A percentile compares a stretch with the other conserved stretches of the same genome.
Evolutionary conservation across 75 land plant genomes (phyloP).

Genomic region (Picea glauca): DNA sequence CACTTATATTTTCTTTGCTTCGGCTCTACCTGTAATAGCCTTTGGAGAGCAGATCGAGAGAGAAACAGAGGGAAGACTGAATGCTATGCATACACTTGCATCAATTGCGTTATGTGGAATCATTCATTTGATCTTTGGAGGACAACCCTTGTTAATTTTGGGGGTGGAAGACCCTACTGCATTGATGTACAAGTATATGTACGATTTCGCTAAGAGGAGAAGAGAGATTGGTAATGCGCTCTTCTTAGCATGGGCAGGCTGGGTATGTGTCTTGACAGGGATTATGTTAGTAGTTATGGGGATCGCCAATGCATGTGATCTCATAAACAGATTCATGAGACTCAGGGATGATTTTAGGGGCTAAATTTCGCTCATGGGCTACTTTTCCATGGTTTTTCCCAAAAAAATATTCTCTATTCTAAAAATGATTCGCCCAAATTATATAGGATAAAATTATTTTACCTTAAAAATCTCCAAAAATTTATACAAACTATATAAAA

Average conservation of each 20-base stretch:
- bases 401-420: too few species aligned
- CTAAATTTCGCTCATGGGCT: too few species aligned
- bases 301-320: constrained; percentile 30
- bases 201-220: constrained; percentile 26
- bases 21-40: constrained; percentile 41
- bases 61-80: constrained; percentile 30
- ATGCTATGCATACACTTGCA: constrained; percentile 32
- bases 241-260: constrained; percentile 34
- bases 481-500: too few species aligned
- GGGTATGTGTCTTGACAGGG: constrained; percentile 40
- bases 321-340: constrained; percentile 40
- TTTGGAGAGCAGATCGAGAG: constrained; percentile 44
- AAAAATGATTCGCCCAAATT: too few species aligned
- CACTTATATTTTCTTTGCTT: constrained; percentile 41
- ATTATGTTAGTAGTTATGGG: constrained; percentile 20
- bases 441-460: too few species aligned
- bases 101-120: constrained; percentile 42
- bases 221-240: constrained; percentile 19
- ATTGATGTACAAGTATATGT: constrained; percentile 35
- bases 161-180: constrained; percentile 45
- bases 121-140: constrained; percentile 37
- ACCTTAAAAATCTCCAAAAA: too few species aligned
- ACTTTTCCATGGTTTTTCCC: too few species aligned
- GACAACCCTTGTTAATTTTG: constrained; percentile 34
- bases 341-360: too few species aligned